These are phyloP conservation scores for Epichloe amarillans DNA, from an alignment of 2,329 filamentous ascomycete genomes.

Conservation along the genomic window DNA sequence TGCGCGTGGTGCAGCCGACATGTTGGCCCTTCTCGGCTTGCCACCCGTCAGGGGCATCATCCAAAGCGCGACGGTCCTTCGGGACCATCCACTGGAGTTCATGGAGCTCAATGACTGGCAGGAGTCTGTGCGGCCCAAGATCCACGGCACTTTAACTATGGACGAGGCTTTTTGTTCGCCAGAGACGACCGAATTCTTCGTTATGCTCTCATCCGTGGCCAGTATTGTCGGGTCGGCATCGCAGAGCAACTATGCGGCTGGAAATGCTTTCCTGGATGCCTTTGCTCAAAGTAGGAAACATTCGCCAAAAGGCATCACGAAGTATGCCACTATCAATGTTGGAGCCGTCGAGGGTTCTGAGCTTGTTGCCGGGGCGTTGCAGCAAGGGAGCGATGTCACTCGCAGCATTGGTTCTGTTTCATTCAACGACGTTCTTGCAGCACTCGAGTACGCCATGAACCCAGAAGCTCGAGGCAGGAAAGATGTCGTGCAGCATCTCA, in stretches of 20 bases:
- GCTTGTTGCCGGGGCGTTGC: slow-evolving; percentile 1
- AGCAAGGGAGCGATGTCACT: not conserved
- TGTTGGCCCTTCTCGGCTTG: slow-evolving; percentile 10
- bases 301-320: not conserved
- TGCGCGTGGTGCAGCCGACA: slow-evolving; percentile 8
- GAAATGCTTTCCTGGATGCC: slow-evolving; percentile 29
- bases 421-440: too few relatives aligned
- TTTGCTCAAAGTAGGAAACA: slow-evolving; percentile 21
- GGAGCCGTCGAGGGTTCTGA: slow-evolving; percentile 16
- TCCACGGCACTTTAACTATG: slow-evolving; percentile 39
- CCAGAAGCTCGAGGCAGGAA: slow-evolving; percentile 5
- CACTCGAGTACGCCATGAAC: slow-evolving; percentile 11
- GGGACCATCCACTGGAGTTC: slow-evolving; percentile 29
- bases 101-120: slow-evolving; percentile 36
- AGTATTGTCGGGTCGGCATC: slow-evolving; percentile 36
- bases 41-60: slow-evolving; percentile 29
- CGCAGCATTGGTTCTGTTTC: slow-evolving; percentile 21
- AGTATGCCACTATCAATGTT: not conserved
- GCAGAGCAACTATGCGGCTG: slow-evolving; percentile 38
- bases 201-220: slow-evolving; percentile 36
- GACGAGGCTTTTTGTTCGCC: slow-evolving; percentile 28
- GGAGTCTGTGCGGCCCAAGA: slow-evolving; percentile 35
- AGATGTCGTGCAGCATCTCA: not conserved
- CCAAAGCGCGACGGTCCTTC: slow-evolving; percentile 31
- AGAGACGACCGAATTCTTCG: slow-evolving; percentile 35